Evolutionary conservation across 2,329 filamentous ascomycete genomes (phyloP), one percentile per base, ranked within the genome.

Genomic region (Colletotrichum tanaceti): DNA sequence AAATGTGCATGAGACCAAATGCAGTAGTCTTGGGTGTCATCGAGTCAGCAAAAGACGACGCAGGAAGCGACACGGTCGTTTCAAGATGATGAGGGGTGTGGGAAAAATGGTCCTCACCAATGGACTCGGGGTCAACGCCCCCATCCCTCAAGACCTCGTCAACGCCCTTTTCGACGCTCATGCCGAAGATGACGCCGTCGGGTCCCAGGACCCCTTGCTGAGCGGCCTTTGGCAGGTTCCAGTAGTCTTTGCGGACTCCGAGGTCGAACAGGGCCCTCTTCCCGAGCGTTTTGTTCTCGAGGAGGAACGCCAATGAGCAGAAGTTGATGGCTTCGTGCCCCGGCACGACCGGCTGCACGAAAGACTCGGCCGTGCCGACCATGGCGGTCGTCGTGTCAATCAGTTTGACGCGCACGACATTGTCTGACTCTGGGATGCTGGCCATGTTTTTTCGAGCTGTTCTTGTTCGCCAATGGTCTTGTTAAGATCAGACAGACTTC

Each of bases 1-100:
- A 73, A 73, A 41, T 77, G 75, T 9, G 71, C 74, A 35, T 77
- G 75, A 20, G 73, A 75, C 74, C 73, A 77, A 10, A 77, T 69
- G 5, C 76, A 67, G 20, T 71, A 73, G 24, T 75, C 72, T 69
- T 10, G 18, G 9, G 3, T 20, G 7, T 28, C 7, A 35, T 35
- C 9, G 1, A 14, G 57, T 46, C 4, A 55, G 49, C 2, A 22
- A 49, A n/a, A 22, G 24, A 10, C 2, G 7, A 16, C 1, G 49
- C 2, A 22, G 24, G 9, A 44, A n/a, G 14, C 1, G 4, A n/a
- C 1, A 11, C 11, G 4, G n/a, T 22, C 10, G 24, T 35, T 2
- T 14, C 2, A 10, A 3, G 9, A 43, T 7, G n/a, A n/a, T n/a
- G n/a, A n/a, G n/a, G n/a, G n/a, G n/a, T n/a, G n/a, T n/a, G n/a